Base-by-base conservation (phyloP, 1,284 basidiomycete species). In the Athelia psychrophila region DNA sequence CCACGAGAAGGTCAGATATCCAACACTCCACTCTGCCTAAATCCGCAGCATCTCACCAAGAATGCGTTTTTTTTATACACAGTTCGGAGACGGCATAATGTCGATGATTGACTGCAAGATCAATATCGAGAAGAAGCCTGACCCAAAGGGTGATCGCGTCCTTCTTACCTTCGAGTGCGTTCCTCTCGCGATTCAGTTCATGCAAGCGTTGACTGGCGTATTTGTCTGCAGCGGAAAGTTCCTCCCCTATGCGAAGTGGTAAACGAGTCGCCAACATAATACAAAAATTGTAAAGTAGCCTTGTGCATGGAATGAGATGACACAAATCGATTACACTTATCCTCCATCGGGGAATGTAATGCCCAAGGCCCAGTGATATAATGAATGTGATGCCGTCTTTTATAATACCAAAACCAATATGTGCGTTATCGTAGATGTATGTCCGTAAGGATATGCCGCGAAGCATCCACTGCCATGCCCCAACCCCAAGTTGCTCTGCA, bases 41-140 rank as follows among this genome's bases (percentile, higher is more conserved):
- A 6, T 6, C 20, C 20, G 38, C n/a, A 9, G 9, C 38, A 42
- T 6, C n/a, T n/a, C 16, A 42, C 10, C 25, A 18, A 22, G 16
- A 22, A 13, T 30, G 27, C 13, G 27, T 24, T 30, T 44, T 15
- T n/a, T n/a, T n/a, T n/a, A n/a, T n/a, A n/a, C n/a, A 8, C 49
- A 91, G 88, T 94, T 93, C 58, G 92, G 92, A 3, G 93, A 94
- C 64, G 91, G 92, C 3, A 94, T 94, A 60, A 93, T 93, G 90
- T 90, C 86, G 18, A 91, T 94, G 78, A 94, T 95, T 55, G 89
- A 91, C 65, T 94, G 91, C 69, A 82, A 81, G 55, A 79, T 93
- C 40, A 77, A 75, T 25, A 75, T 95, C 38, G 78, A 84, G 53
- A 85, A 79, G 72, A 92, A 93, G 69, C 72, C 76, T 13, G 84